Percentiles rank a stretch among this genome's conserved stretches.
These are phyloP conservation scores for Urostyla sp. DNA, from an alignment of 73 alveolate genomes.

Conservation along the genomic window DNA sequence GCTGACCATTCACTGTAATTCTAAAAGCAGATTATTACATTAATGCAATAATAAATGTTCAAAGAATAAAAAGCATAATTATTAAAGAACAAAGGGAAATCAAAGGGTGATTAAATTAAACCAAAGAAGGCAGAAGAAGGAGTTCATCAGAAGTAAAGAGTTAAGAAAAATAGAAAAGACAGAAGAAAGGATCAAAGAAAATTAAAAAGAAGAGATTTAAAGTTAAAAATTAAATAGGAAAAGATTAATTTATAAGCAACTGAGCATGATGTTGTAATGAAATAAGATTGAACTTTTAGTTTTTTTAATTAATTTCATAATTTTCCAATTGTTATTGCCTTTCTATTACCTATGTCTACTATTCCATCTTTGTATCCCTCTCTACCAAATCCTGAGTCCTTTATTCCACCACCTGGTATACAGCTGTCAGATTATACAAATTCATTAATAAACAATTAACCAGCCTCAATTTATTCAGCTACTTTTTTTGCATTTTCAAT, in stretches of 20 bases:
- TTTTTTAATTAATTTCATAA: constrained; percentile 8
- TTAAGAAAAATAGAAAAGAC: constrained; percentile 31
- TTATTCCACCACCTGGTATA: constrained; percentile 88
- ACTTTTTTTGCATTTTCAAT: constrained; percentile 55
- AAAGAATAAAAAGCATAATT: constrained; percentile 2
- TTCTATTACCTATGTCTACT: constrained; percentile 62
- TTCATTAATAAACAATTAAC: constrained; percentile 86
- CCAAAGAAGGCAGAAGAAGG: constrained; percentile 7
- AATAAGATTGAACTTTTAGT: constrained; percentile 20
- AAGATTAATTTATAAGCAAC: background rate
- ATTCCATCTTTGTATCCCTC: constrained; percentile 78
- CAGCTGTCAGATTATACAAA: constrained; percentile 73
- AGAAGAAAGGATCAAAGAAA: constrained; percentile 50
- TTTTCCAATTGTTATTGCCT: constrained; percentile 52
- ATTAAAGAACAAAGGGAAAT: constrained; percentile 45
- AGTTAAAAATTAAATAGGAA: constrained; percentile 29
- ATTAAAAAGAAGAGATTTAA: constrained; percentile 15
- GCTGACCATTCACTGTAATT: constrained; percentile 2
- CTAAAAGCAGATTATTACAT: constrained; percentile 13
- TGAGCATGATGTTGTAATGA: constrained; percentile 31
- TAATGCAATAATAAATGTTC: constrained; percentile 52
- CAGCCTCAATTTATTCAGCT: constrained; percentile 74
- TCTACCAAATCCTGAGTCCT: constrained; percentile 89
- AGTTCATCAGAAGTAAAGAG: constrained; percentile 20
- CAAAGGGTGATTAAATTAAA: constrained; percentile 2